Conservation (phyloP, 257 asterid species). For the Ophiorrhiza pumila region DNA sequence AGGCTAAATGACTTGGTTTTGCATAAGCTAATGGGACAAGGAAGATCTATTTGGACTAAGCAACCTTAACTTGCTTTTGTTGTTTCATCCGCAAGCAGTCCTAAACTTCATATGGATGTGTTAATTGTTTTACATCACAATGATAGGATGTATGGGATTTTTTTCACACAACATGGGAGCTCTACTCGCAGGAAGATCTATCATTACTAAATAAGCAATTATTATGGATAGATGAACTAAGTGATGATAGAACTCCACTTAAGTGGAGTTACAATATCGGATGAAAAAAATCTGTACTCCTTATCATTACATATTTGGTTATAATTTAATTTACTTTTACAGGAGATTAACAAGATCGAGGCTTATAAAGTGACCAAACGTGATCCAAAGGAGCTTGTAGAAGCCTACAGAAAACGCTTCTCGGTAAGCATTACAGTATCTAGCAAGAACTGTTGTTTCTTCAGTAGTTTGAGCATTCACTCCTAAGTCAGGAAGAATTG, state of each 20-base stretch:
- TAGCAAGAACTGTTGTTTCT: not conserved
- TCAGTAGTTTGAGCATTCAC: not conserved
- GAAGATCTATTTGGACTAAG: not conserved
- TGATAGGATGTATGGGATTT: too few relatives aligned
- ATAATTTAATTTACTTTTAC: slow-evolving; percentile 6
- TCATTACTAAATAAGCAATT: too few relatives aligned
- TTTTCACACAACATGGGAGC: too few relatives aligned
- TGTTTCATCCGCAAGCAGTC: not conserved
- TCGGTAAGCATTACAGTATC: slow-evolving; percentile 26
- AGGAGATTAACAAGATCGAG: slow-evolving; percentile 87
- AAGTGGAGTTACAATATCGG: too few relatives aligned
- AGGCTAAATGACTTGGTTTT: not conserved
- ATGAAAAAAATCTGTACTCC: too few relatives aligned
- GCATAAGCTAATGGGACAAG: not conserved
- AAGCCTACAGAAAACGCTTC: slow-evolving; percentile 57
- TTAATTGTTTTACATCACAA: not conserved
- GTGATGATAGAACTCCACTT: too few relatives aligned
- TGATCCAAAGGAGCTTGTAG: slow-evolving; percentile 60
- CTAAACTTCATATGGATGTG: not conserved
- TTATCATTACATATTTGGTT: not conserved
- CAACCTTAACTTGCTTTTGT: not conserved
- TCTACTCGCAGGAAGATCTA: too few relatives aligned
- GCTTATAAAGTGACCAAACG: slow-evolving; percentile 58
- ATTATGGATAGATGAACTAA: too few relatives aligned
- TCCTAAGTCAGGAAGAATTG: not conserved